Conservation (phyloP, 2,329 filamentous ascomycete species). For the Colletotrichum liaoningense region DNA sequence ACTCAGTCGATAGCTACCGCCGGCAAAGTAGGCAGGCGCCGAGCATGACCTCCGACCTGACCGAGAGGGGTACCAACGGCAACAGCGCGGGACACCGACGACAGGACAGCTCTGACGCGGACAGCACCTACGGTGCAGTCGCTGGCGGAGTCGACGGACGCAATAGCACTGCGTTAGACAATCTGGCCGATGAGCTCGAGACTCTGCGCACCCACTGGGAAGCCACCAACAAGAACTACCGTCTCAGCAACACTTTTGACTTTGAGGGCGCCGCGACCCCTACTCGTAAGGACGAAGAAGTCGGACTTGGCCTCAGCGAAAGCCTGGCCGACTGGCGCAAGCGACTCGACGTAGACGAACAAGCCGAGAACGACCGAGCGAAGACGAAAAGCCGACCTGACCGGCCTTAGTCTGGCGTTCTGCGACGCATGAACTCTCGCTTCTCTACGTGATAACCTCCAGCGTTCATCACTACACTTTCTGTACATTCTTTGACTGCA, state of each 20-base stretch:
- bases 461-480: conserved; percentile 19
- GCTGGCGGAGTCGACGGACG: conserved; percentile 56
- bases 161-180: conserved; percentile 82
- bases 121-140: conserved; percentile 72
- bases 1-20: conserved; percentile 93
- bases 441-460: conserved; percentile 29
- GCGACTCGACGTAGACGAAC: conserved; percentile 71
- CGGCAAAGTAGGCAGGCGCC: conserved; percentile 74
- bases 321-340: conserved; percentile 85
- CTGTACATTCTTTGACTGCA: conserved; percentile 30
- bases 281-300: conserved; percentile 57
- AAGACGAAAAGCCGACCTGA: conserved; percentile 37
- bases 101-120: conserved; percentile 68
- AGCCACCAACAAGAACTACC: conserved; percentile 93
- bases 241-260: conserved; percentile 89
- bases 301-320: conserved; percentile 69
- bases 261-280: conserved; percentile 66
- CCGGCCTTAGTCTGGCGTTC: conserved; percentile 37
- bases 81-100: conserved; percentile 55
- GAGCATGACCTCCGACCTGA: conserved; percentile 62
- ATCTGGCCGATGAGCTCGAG: conserved; percentile 91
- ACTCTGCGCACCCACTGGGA: conserved; percentile 93
- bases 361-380: conserved; percentile 35
- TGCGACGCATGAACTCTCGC: conserved; percentile 37
- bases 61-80: conserved; percentile 48